Conservation (phyloP, 108 stramenopile genomes). For the Poteriospumella lacustris region DNA sequence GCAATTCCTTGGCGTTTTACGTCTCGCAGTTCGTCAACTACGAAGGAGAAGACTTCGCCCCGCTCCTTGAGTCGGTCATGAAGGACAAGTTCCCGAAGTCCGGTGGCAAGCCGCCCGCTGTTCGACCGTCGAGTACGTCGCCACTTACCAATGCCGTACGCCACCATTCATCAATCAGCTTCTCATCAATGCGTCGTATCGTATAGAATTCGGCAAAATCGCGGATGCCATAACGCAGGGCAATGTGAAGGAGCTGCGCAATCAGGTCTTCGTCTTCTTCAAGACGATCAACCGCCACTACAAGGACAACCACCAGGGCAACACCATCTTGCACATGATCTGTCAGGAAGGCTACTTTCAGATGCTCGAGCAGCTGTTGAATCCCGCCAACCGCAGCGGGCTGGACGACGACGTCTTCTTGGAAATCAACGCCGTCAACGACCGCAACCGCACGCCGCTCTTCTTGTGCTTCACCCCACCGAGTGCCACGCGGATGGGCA, state of each 20-base stretch:
- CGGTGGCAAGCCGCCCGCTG: background rate
- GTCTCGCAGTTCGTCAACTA: background rate
- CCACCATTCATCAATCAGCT: background rate
- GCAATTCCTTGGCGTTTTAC: background rate
- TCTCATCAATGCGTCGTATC: background rate
- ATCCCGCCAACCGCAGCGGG: background rate
- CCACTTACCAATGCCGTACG: background rate
- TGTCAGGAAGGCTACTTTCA: conserved; percentile 22
- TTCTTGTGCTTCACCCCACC: conserved; percentile 25
- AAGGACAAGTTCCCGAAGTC: background rate
- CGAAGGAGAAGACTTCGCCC: background rate
- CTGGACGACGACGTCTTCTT: conserved; percentile 4
- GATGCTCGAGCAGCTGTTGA: background rate
- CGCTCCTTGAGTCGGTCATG: background rate
- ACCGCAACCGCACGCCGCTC: conserved; percentile 16
- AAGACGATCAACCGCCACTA: conserved; percentile 1
- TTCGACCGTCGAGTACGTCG: background rate
- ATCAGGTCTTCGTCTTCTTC: background rate
- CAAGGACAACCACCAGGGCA: background rate
- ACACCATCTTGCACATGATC: conserved; percentile 11
- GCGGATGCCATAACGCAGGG: background rate
- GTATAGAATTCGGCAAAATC: conserved; percentile 13
- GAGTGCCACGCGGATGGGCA: background rate
- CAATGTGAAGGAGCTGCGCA: background rate
- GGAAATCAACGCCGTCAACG: background rate